A percentile compares a stretch with the other conserved stretches of the same genome.
phyloP scores from a whole-genome alignment of 305 asterid species.

The Rubia peregrina region DNA sequence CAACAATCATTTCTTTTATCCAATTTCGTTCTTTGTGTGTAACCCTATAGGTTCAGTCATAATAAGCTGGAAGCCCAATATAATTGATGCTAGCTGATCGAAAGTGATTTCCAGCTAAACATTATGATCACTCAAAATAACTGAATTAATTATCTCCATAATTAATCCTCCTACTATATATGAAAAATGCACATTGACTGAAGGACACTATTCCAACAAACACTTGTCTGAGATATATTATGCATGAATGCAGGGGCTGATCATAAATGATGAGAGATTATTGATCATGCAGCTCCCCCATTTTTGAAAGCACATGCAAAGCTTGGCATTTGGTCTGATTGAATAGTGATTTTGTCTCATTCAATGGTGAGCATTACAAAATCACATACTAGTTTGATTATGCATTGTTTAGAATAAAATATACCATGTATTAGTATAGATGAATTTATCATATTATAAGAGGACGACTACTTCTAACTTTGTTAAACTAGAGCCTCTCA shows the following conservation, averaged over 20 bases:
- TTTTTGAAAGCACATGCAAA: constrained; percentile 73
- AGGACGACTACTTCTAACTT: not conserved
- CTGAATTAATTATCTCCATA: no score
- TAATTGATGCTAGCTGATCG: no score
- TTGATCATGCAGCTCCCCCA: constrained; percentile 85
- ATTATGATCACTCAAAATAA: no score
- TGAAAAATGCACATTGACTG: no score
- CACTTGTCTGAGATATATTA: constrained; percentile 1
- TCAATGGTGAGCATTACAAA: constrained; percentile 54
- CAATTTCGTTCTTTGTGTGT: no score
- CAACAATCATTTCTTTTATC: no score
- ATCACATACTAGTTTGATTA: not conserved
- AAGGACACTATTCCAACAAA: no score
- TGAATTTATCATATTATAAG: constrained; percentile 1
- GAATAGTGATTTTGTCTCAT: constrained; percentile 69
- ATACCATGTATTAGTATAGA: not conserved
- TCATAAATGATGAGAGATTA: constrained; percentile 67
- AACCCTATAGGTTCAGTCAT: no score
- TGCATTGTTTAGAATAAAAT: not conserved
- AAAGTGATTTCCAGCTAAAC: no score
- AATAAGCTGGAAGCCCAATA: no score
- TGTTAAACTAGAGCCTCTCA: no score
- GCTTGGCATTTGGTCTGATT: constrained; percentile 65
- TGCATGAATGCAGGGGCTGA: constrained; percentile 68
- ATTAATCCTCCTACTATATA: no score